Evolutionary conservation across 2,329 filamentous ascomycete species (phyloP).

Genomic region (Aspergillus sp.): DNA sequence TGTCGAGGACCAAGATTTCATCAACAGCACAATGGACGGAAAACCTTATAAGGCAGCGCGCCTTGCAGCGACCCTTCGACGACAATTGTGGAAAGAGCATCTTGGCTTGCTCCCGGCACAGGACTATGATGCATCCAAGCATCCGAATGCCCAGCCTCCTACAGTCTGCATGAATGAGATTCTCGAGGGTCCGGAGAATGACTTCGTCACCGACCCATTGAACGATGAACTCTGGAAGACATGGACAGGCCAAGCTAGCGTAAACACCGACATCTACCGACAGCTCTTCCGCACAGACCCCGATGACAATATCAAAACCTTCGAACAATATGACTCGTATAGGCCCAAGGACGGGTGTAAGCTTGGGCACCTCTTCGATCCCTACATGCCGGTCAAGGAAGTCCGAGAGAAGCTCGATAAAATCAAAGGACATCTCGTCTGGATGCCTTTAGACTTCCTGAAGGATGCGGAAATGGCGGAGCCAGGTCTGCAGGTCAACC

Average conservation of each 20-base stretch:
- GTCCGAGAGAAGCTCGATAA: conserved; percentile 73
- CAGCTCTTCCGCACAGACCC: conserved; percentile 87
- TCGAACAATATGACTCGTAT: conserved; percentile 85
- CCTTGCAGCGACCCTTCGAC: conserved; percentile 77
- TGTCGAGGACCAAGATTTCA: conserved; percentile 72
- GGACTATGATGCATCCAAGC: conserved; percentile 61
- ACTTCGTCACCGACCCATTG: conserved; percentile 73
- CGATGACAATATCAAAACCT: conserved; percentile 83
- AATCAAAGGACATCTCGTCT: conserved; percentile 85
- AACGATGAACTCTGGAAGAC: conserved; percentile 65
- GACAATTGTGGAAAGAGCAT: conserved; percentile 88
- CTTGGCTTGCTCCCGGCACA: conserved; percentile 79
- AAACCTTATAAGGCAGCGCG: conserved; percentile 68
- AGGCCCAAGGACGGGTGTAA: conserved; percentile 64
- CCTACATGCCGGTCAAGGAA: conserved; percentile 70
- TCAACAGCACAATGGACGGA: conserved; percentile 74
- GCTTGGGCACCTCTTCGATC: conserved; percentile 83
- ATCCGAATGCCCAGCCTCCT: conserved; percentile 76
- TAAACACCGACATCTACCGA: conserved; percentile 78
- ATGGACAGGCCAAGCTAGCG: conserved; percentile 71
- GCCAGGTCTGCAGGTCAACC: conserved; percentile 80
- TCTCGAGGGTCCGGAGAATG: conserved; percentile 67
- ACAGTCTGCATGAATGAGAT: conserved; percentile 69
- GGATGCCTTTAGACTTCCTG: conserved; percentile 91
- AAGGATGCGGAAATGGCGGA: conserved; percentile 86